Conservation (phyloP, 2,329 filamentous ascomycete genomes). For the Saccharata proteae region DNA sequence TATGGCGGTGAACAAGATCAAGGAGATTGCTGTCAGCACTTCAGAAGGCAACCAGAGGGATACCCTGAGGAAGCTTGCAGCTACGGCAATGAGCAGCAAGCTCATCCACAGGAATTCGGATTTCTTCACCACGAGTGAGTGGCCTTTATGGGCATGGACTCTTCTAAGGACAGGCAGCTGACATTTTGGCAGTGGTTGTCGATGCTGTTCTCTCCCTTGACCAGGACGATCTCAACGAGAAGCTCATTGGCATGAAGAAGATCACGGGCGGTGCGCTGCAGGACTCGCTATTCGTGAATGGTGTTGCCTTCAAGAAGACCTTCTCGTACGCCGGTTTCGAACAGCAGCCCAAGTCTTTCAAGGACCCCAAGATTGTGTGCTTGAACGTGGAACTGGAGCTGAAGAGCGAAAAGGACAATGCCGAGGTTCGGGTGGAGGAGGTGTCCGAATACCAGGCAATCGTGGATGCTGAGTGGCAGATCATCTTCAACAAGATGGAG, state of each 20-base stretch:
- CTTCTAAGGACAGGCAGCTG: constrained; percentile 8
- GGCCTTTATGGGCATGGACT: constrained; percentile 15
- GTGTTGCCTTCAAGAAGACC: constrained; percentile 99
- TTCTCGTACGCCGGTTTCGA: constrained; percentile 99
- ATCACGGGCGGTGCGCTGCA: constrained; percentile 92
- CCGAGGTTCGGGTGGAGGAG: constrained; percentile 93
- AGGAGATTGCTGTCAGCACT: constrained; percentile 87
- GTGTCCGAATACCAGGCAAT: constrained; percentile 99
- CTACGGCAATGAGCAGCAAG: constrained; percentile 98
- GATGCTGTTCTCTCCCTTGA: constrained; percentile 91
- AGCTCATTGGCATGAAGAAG: constrained; percentile 96
- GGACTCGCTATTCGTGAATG: constrained; percentile 92
- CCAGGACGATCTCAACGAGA: constrained; percentile 94
- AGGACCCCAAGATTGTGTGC: constrained; percentile 90
- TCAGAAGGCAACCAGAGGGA: constrained; percentile 74
- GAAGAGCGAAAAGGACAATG: constrained; percentile 99
- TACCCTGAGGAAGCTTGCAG: constrained; percentile 78
- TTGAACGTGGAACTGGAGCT: constrained; percentile 96
- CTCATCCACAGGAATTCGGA: constrained; percentile 92
- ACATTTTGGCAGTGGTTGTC: constrained; percentile 64
- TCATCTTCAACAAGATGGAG: constrained; percentile 99
- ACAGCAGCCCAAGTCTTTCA: constrained; percentile 94
- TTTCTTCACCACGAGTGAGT: constrained; percentile 93
- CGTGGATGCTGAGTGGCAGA: constrained; percentile 98
- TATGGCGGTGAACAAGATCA: constrained; percentile 97